phyloP scores from a whole-genome alignment of 805 yeast genomes.

The Saccharomycopsis synnaedendra region DNA sequence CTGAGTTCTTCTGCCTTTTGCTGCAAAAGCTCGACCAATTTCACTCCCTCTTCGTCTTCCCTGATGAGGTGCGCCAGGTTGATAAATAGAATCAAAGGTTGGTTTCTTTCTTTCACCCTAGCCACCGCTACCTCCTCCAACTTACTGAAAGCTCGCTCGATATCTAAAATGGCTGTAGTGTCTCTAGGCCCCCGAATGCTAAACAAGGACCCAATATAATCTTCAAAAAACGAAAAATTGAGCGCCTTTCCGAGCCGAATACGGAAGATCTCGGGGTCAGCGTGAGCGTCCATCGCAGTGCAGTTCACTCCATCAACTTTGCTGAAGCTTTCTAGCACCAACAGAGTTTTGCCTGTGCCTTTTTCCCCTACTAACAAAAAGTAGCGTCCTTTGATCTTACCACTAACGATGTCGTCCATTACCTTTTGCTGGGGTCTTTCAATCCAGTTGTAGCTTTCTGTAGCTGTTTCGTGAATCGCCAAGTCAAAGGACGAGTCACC shows the following conservation, averaged over 20 bases:
- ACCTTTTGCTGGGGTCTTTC: constrained; percentile 55
- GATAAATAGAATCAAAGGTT: constrained; percentile 59
- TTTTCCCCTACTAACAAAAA: constrained; percentile 70
- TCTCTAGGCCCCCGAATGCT: constrained; percentile 79
- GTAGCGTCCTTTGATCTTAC: constrained; percentile 56
- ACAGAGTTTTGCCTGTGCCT: constrained; percentile 77
- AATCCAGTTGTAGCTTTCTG: constrained; percentile 43
- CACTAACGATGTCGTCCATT: constrained; percentile 54
- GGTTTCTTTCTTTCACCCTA: constrained; percentile 29
- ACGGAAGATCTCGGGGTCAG: constrained; percentile 76
- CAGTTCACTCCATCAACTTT: constrained; percentile 53
- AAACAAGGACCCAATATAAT: constrained; percentile 72
- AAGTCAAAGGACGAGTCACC: constrained; percentile 58
- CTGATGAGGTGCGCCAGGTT: constrained; percentile 67
- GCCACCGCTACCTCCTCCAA: constrained; percentile 60
- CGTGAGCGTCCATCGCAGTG: constrained; percentile 68
- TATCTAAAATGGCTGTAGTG: constrained; percentile 69
- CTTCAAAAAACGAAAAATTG: constrained; percentile 65
- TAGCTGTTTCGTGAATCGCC: constrained; percentile 36
- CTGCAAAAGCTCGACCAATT: constrained; percentile 62
- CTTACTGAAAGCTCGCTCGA: constrained; percentile 71
- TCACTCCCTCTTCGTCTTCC: constrained; percentile 63
- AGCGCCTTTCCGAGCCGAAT: constrained; percentile 67
- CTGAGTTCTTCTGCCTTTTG: constrained; percentile 74
- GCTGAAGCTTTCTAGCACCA: constrained; percentile 60